Evolutionary conservation across 495 filamentous ascomycete species (phyloP).

Genomic region (Penicillium pulvis): DNA sequence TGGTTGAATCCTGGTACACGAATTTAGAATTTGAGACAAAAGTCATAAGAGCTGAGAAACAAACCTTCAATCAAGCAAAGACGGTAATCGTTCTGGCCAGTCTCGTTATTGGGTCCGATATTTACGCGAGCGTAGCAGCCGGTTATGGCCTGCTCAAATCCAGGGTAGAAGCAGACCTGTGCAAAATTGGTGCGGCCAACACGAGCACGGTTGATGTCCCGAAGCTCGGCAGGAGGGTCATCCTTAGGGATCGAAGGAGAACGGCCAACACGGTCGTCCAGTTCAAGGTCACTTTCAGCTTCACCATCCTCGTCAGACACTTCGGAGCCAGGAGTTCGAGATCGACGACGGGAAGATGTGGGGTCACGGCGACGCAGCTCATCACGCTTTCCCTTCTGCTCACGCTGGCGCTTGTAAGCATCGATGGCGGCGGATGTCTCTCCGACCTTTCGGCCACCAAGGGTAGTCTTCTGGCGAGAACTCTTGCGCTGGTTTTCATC

Average conservation of each 20-base stretch:
- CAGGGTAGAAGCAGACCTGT: slow-evolving; percentile 86
- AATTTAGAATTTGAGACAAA: slow-evolving; percentile 30
- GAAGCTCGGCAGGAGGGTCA: slow-evolving; percentile 66
- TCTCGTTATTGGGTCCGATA: slow-evolving; percentile 69
- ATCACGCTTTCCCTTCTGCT: slow-evolving; percentile 71
- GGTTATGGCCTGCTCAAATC: slow-evolving; percentile 77
- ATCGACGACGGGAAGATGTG: slow-evolving; percentile 53
- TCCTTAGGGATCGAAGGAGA: slow-evolving; percentile 48
- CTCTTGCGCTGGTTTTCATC: slow-evolving; percentile 78
- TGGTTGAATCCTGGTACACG: slow-evolving; percentile 64
- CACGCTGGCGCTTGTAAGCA: slow-evolving; percentile 78
- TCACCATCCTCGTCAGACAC: slow-evolving; percentile 68
- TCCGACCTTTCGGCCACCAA: slow-evolving; percentile 76
- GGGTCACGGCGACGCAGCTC: slow-evolving; percentile 71
- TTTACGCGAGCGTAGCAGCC: slow-evolving; percentile 81
- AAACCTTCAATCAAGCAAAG: slow-evolving; percentile 84
- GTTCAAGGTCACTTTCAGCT: slow-evolving; percentile 79
- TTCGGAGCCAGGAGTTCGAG: slow-evolving; percentile 49
- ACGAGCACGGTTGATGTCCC: slow-evolving; percentile 78
- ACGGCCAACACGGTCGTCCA: slow-evolving; percentile 57
- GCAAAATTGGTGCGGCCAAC: slow-evolving; percentile 81
- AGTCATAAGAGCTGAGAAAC: slow-evolving; percentile 9
- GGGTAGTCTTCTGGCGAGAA: slow-evolving; percentile 75
- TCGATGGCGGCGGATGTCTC: slow-evolving; percentile 77
- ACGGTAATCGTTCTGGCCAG: slow-evolving; percentile 73